Evolutionary conservation across 306 rosid genomes (phyloP).

Genomic region (Quercus agrifolia): DNA sequence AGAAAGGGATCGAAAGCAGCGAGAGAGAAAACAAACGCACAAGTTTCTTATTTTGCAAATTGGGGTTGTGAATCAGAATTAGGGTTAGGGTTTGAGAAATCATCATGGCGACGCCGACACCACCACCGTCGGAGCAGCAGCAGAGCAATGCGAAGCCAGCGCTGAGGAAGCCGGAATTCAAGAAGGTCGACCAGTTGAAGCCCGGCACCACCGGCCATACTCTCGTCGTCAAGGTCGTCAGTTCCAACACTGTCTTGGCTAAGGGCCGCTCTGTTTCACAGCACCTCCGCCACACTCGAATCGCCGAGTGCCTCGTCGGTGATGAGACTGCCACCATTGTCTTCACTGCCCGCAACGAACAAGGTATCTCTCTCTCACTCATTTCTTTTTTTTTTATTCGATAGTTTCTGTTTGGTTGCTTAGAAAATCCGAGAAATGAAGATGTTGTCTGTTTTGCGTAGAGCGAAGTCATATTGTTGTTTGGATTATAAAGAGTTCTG

Average conservation of each 20-base stretch:
- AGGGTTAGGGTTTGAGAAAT: not conserved
- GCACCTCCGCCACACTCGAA: conserved; percentile 51
- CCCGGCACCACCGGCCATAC: conserved; percentile 61
- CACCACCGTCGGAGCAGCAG: conserved; percentile 5
- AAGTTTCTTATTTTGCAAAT: too few species aligned
- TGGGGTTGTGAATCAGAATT: too few species aligned
- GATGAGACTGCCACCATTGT: conserved; percentile 63
- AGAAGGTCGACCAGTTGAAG: conserved; percentile 49
- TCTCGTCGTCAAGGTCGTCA: conserved; percentile 40
- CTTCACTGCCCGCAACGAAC: conserved; percentile 62
- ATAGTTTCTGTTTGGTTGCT: not conserved
- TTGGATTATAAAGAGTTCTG: not conserved
- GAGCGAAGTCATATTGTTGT: not conserved
- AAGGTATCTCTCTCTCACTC: conserved; percentile 32
- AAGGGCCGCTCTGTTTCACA: conserved; percentile 55
- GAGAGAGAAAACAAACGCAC: too few species aligned
- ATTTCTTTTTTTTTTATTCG: not conserved
- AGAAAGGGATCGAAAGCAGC: too few species aligned
- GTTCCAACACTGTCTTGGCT: conserved; percentile 42
- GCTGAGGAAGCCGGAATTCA: conserved; percentile 54
- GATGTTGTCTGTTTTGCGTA: not conserved
- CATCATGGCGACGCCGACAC: too few species aligned
- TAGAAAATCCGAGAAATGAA: not conserved
- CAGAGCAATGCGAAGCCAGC: conserved; percentile 42
- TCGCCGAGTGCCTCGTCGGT: conserved; percentile 62